These are phyloP conservation scores for Silene vulgaris DNA, from an alignment of 179 eudicot species.

Conservation along the genomic window DNA sequence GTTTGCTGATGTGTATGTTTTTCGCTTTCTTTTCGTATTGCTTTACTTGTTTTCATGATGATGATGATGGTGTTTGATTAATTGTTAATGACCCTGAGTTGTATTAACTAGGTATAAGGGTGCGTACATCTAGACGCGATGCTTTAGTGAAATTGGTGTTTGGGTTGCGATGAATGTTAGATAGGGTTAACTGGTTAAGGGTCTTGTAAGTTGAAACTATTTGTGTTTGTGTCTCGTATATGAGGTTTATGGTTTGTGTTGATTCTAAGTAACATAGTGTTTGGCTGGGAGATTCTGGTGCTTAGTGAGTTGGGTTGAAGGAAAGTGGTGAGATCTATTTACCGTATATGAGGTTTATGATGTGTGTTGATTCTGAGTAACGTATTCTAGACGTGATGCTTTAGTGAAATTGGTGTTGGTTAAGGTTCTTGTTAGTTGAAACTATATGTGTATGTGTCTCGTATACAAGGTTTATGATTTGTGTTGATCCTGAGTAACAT, in stretches of 20 bases:
- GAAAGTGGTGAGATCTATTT: no score
- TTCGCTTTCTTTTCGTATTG: neutral
- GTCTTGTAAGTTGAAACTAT: neutral
- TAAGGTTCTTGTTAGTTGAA: no score
- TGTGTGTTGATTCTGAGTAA: no score
- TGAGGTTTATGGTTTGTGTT: neutral
- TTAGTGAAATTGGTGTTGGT: neutral
- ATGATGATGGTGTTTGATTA: no score
- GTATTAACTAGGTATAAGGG: neutral
- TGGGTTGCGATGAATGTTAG: neutral
- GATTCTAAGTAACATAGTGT: no score
- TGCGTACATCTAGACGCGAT: neutral
- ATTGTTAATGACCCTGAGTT: neutral
- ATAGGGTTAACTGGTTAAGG: neutral
- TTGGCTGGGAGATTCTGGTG: no score
- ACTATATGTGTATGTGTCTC: no score
- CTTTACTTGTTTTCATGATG: neutral
- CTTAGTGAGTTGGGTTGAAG: no score
- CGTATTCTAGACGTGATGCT: neutral
- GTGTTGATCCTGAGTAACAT: neutral
- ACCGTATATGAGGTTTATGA: no score
- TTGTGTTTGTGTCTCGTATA: neutral
- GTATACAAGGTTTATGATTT: neutral
- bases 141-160: no score
- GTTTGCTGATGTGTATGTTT: constrained; percentile 88